Base-by-base conservation (phyloP, 768 basidiomycete species). In the Lentinula sp. region DNA sequence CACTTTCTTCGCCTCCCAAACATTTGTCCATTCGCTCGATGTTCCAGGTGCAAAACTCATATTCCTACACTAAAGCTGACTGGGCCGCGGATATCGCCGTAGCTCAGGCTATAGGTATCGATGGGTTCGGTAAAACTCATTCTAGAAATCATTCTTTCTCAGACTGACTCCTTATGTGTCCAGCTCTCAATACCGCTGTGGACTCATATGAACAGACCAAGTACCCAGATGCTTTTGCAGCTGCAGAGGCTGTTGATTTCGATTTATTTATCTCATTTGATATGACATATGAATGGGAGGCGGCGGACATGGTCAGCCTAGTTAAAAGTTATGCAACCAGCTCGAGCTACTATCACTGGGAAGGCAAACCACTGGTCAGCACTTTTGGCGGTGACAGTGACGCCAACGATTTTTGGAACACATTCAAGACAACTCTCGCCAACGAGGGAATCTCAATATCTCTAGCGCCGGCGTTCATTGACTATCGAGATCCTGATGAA, bases 221-320 rank as follows among this genome's bases (percentile, higher is more conserved):
- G 10, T 64, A 77, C 16, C 67, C 68, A 1, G 68, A 68, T 51
- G 77, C 77, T 13, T 78, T 73, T 61, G 46, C 66, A 35, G 77
- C 68, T 1, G 66, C 72, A 1, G 74, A 72, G 35, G 63, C 66
- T 20, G 59, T 65, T 35, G 63, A 65, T 42, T 76, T 76, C 71
- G 71, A 75, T 65, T 63, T 77, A 12, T 74, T 77, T 66, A 61
- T 74, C 60, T 74, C 71, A 37, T 73, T 76, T 60, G 76, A 76
- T 62, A 73, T 74, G 73, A 66, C 68, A 23, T 64, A 45, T 37
- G 50, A 54, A 6, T 70, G 67, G 69, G 23, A 32, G 33, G 28
- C 50, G 13, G 16, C 18, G 35, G 66, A 68, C 45, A 65, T 68
- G 62, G 64, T 67, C 41, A 54, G 55, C 20, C 68, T 73, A 36